Base-by-base conservation (phyloP, 768 basidiomycete species). In the Trametes meyenii region DNA sequence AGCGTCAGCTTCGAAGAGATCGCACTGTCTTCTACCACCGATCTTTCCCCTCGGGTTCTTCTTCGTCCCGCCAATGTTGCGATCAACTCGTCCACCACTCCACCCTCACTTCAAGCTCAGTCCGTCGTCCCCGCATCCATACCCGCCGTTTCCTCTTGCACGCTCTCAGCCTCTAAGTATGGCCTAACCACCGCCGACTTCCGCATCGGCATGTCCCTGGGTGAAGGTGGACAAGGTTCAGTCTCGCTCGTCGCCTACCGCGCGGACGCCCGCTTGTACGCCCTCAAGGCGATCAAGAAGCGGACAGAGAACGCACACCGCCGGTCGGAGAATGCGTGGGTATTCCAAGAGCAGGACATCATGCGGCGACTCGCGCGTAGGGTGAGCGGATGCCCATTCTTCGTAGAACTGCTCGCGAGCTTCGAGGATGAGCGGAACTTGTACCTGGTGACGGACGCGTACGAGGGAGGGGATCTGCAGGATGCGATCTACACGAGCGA, bases 341-440 rank as follows among this genome's bases (percentile, higher is more conserved):
- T 65, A 10, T 33, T 56, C 17, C 13, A 49, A n/a, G 70, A 72
- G 45, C 58, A 55, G 55, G 48, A 50, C 2, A 53, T 52, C 50
- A 53, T 65, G 57, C 51, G 42, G 40, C 26, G 33, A 17, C n/a
- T 35, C 13, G 8, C 23, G 21, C 42, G 57, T 1, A 24, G n/a
- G 16, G 2, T 44, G n/a, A 44, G 21, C 43, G n/a, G n/a, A 10
- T 19, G 39, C 19, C 42, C 60, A 6, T 67, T 59, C 39, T 48
- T 69, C 24, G 46, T 58, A 16, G 46, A n/a, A 6, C 60, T 70
- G 7, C 42, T 60, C 0, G 49, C 51, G n/a, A 64, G 65, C 3
- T 72, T 65, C 57, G 62, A 67, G 16, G 71, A 72, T 44, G 52
- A 50, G 2, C 33, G 63, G 1, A 66, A 70, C 55, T 54, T 70